A percentile compares a stretch with the other conserved stretches of the same genome.
Conservation (phyloP, 1,139 yeast species). For the Taphrina deformans region DNA sequence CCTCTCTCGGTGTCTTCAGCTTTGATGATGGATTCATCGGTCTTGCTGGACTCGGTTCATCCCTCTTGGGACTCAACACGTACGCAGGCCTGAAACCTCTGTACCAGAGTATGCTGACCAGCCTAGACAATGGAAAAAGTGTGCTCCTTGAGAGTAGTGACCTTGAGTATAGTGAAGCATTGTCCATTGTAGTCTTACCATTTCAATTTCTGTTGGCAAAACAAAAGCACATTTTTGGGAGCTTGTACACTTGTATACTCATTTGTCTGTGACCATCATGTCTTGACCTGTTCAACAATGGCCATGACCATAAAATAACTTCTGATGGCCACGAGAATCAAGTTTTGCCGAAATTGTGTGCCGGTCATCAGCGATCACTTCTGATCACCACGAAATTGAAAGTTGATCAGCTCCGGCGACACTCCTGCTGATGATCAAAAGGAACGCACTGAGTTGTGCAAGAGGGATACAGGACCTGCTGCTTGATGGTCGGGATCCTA, state of each 20-base stretch:
- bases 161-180: neutral
- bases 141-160: neutral
- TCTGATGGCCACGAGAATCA: too few relatives aligned
- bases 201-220: neutral
- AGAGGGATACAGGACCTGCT: too few relatives aligned
- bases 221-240: neutral
- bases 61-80: conserved; percentile 62
- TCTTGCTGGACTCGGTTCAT: conserved; percentile 79
- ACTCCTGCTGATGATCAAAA: neutral
- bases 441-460: too few relatives aligned
- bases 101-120: neutral
- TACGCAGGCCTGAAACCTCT: neutral
- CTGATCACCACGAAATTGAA: too few relatives aligned
- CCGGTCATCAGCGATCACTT: too few relatives aligned
- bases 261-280: too few relatives aligned
- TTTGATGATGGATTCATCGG: conserved; percentile 79
- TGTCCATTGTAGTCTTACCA: neutral
- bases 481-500: neutral
- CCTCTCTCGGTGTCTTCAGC: conserved; percentile 61
- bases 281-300: too few relatives aligned
- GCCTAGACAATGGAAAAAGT: conserved; percentile 16
- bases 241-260: too few relatives aligned
- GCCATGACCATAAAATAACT: too few relatives aligned
- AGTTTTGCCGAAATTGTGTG: too few relatives aligned
- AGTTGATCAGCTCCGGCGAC: neutral